phyloP scores from a whole-genome alignment of 208 protist genomes.

The Crithidia acanthocephali region DNA sequence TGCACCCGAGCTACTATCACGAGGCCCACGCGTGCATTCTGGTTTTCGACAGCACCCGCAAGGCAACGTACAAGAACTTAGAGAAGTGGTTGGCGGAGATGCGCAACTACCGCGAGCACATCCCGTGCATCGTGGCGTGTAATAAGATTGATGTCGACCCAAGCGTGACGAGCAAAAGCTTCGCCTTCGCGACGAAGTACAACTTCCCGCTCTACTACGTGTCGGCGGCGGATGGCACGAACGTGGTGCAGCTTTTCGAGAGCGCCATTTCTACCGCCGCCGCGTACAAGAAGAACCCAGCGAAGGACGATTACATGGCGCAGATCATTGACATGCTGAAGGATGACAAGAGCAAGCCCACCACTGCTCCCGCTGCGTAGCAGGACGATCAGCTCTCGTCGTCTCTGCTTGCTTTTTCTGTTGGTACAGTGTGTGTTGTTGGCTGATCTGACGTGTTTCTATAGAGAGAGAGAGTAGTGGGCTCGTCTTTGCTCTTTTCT shows the following conservation, averaged over 20 bases:
- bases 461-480: too few species aligned
- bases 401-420: too few species aligned
- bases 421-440: too few species aligned
- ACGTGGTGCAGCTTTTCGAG: slow-evolving; percentile 94
- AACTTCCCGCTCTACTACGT: slow-evolving; percentile 94
- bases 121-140: slow-evolving; percentile 93
- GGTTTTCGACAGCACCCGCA: slow-evolving; percentile 95
- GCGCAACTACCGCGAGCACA: slow-evolving; percentile 90
- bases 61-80: slow-evolving; percentile 96
- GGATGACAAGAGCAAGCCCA: slow-evolving; percentile 35
- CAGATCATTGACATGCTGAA: slow-evolving; percentile 86
- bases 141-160: slow-evolving; percentile 96
- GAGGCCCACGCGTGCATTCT: slow-evolving; percentile 93
- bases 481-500: too few species aligned
- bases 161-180: slow-evolving; percentile 84
- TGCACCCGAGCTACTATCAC: slow-evolving; percentile 97
- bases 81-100: slow-evolving; percentile 95
- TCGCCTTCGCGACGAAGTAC: slow-evolving; percentile 94
- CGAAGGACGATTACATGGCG: slow-evolving; percentile 84
- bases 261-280: slow-evolving; percentile 75
- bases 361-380: not conserved
- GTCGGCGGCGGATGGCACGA: slow-evolving; percentile 94
- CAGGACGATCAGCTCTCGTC: too few species aligned
- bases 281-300: slow-evolving; percentile 89
- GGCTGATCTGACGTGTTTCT: too few species aligned